A percentile compares a stretch with the other conserved stretches of the same genome.
phyloP scores from a whole-genome alignment of 371 early-diverging fungal genomes.

The Cokeromyces recurvatus region DNA sequence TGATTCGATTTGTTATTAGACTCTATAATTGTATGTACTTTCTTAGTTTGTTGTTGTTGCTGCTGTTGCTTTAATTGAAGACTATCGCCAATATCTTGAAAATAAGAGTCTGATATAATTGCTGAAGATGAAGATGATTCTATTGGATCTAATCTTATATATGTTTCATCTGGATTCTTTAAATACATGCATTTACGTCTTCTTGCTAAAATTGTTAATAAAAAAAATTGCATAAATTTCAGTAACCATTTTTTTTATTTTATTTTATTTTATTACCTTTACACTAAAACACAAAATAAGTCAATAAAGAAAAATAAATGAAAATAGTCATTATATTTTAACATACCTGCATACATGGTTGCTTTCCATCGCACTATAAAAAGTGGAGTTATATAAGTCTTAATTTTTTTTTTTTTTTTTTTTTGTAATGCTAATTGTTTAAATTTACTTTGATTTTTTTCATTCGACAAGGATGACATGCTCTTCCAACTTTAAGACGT shows the following conservation, averaged over 20 bases:
- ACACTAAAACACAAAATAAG: constrained; percentile 25
- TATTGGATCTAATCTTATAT: constrained; percentile 38
- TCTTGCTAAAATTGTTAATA: constrained; percentile 23
- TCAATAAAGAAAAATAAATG: constrained; percentile 3
- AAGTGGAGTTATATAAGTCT: background rate
- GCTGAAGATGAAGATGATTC: constrained; percentile 3
- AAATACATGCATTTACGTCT: constrained; percentile 43
- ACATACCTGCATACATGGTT: constrained; percentile 51
- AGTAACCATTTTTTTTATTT: background rate
- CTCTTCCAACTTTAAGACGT: constrained; percentile 41
- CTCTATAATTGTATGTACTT: constrained; percentile 15
- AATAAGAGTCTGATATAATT: constrained; percentile 14
- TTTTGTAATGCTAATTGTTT: background rate
- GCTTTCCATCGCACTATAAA: constrained; percentile 44
- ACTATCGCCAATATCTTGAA: constrained; percentile 26
- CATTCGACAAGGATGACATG: constrained; percentile 46
- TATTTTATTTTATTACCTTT: constrained; percentile 29
- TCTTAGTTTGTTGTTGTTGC: background rate
- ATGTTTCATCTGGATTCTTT: constrained; percentile 45
- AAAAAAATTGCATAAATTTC: too few species aligned
- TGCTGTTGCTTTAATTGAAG: constrained; percentile 3
- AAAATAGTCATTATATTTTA: background rate
- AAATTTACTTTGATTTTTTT: constrained; percentile 43
- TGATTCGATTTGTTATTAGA: constrained; percentile 24
- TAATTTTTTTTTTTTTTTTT: background rate